Conservation (phyloP, 1,284 basidiomycete genomes). For the Apiotrichum laibachii region DNA sequence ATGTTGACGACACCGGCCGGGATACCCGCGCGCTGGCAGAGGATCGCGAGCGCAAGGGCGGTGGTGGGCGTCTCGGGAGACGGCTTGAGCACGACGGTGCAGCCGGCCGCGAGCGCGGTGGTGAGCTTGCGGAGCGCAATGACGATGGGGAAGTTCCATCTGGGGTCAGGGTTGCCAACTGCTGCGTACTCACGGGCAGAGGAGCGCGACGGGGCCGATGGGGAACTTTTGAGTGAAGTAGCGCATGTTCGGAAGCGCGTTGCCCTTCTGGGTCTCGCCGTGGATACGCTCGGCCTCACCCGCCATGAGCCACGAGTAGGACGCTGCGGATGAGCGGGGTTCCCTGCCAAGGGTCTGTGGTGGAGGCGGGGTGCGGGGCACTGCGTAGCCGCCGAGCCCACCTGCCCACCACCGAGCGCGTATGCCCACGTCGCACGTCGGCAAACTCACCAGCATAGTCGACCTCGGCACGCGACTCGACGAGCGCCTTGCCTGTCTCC, state of each 20-base stretch:
- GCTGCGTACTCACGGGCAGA: slow-evolving; percentile 31
- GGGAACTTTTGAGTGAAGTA: slow-evolving; percentile 57
- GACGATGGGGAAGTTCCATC: slow-evolving; percentile 78
- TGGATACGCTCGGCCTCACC: slow-evolving; percentile 72
- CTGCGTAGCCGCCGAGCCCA: neutral
- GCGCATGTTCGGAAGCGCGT: slow-evolving; percentile 20
- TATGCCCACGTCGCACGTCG: too few relatives aligned
- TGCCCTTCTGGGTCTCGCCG: slow-evolving; percentile 59
- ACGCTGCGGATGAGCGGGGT: slow-evolving; percentile 3
- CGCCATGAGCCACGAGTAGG: slow-evolving; percentile 28
- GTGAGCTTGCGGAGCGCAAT: slow-evolving; percentile 73
- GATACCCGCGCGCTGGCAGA: slow-evolving; percentile 58
- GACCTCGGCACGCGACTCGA: slow-evolving; percentile 74
- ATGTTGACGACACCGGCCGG: slow-evolving; percentile 87
- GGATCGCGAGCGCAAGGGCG: slow-evolving; percentile 61
- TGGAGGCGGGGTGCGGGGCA: neutral
- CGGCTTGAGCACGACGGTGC: slow-evolving; percentile 57
- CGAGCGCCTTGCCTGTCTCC: slow-evolving; percentile 82
- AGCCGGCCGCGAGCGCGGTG: slow-evolving; percentile 70
- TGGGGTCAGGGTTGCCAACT: neutral
- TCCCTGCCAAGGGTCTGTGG: neutral
- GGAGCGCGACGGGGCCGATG: slow-evolving; percentile 57
- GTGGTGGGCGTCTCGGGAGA: slow-evolving; percentile 85
- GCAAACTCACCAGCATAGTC: slow-evolving; percentile 52
- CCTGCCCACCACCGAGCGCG: neutral